Percentiles rank a stretch among this genome's conserved stretches.
Conservation (phyloP, 345 rosid genomes). For the Lumnitzera littorea region DNA sequence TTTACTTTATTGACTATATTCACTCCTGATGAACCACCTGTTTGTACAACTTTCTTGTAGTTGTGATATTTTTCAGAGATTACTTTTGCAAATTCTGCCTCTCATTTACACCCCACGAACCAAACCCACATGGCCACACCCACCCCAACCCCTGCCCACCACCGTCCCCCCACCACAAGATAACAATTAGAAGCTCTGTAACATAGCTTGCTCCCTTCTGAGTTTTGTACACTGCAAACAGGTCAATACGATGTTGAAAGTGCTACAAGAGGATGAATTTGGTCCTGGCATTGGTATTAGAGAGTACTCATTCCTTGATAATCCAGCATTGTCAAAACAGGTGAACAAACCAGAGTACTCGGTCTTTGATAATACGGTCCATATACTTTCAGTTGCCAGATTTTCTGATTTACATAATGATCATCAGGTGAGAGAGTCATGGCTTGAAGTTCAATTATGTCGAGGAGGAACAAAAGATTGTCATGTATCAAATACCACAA, state of each 20-base stretch:
- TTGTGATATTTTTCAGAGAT: too few relatives aligned
- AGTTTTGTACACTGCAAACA: conserved; percentile 22
- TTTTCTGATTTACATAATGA: not conserved
- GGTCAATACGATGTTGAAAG: conserved; percentile 77
- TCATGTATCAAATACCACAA: conserved; percentile 39
- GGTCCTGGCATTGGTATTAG: conserved; percentile 73
- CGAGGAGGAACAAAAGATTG: conserved; percentile 63
- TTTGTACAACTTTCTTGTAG: too few relatives aligned
- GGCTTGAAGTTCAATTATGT: conserved; percentile 90
- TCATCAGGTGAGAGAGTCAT: conserved; percentile 81
- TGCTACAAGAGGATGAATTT: conserved; percentile 67
- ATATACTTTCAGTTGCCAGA: too few relatives aligned
- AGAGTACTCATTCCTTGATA: conserved; percentile 80
- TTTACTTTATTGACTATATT: too few relatives aligned
- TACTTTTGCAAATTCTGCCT: too few relatives aligned
- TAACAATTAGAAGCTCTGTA: too few relatives aligned
- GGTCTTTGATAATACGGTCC: not conserved
- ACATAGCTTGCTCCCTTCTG: not conserved
- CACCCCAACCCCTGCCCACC: too few relatives aligned
- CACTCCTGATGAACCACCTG: too few relatives aligned
- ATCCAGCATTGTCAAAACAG: conserved; percentile 70
- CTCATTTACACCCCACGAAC: too few relatives aligned
- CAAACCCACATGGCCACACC: too few relatives aligned
- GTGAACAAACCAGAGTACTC: conserved; percentile 26
- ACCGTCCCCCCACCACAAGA: too few relatives aligned